phyloP scores from a whole-genome alignment of 345 rosid species.

The Erucastrum elatum region DNA sequence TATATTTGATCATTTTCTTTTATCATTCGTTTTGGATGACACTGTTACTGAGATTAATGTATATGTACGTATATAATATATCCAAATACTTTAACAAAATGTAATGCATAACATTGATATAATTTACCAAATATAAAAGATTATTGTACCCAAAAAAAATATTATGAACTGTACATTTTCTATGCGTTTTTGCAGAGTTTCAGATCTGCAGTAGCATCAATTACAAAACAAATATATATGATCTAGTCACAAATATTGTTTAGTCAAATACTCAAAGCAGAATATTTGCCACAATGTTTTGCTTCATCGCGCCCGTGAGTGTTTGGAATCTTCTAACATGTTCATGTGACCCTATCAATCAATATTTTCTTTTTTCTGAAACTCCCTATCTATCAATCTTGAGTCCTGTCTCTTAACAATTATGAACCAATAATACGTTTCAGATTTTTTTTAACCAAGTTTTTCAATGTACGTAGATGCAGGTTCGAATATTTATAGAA shows the following conservation, averaged over 20 bases:
- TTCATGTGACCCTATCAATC: slow-evolving; percentile 21
- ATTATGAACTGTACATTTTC: too few species aligned
- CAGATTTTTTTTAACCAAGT: not conserved
- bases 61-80: not conserved
- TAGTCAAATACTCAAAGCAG: not conserved
- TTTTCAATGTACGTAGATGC: not conserved
- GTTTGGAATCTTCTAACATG: slow-evolving; percentile 21
- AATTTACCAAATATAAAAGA: not conserved
- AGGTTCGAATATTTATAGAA: not conserved
- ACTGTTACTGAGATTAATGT: not conserved
- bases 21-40: not conserved
- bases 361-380: not conserved
- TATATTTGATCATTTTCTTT: not conserved
- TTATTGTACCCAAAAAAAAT: too few species aligned
- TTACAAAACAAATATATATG: not conserved
- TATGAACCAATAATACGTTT: not conserved
- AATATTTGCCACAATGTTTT: not conserved
- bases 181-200: not conserved
- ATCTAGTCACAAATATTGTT: not conserved
- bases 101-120: not conserved
- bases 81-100: not conserved
- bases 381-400: not conserved
- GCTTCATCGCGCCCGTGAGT: not conserved
- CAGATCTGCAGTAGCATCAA: not conserved
- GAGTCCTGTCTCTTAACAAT: not conserved